Evolutionary conservation across 371 early-diverging fungal genomes (phyloP).

Genomic region (Mortierella sp.): DNA sequence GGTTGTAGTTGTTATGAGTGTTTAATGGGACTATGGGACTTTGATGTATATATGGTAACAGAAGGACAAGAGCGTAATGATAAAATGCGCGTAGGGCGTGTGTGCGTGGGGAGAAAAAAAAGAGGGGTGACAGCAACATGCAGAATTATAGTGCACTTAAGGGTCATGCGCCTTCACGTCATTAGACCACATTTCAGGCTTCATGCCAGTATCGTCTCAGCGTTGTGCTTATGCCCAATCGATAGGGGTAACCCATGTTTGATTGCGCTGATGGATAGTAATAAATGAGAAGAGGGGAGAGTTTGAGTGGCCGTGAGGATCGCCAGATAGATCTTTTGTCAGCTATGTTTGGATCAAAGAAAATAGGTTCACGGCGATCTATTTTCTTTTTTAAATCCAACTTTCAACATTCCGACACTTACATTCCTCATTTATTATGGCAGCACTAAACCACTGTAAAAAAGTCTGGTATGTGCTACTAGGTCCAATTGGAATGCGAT

Average conservation of each 20-base stretch:
- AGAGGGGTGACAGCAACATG: not conserved
- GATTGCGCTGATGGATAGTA: not conserved
- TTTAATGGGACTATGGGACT: not conserved
- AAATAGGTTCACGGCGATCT: too few species aligned
- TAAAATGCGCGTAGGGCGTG: constrained; percentile 1
- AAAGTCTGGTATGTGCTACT: constrained; percentile 39
- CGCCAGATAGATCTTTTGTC: too few species aligned
- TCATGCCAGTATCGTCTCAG: too few species aligned
- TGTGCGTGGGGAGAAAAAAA: constrained; percentile 3
- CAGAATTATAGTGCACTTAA: not conserved
- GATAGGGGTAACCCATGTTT: not conserved
- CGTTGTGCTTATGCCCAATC: too few species aligned
- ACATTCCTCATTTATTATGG: constrained; percentile 16
- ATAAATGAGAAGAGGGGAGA: not conserved
- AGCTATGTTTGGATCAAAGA: not conserved
- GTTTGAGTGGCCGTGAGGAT: not conserved
- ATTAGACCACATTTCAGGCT: too few species aligned
- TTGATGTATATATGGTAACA: not conserved
- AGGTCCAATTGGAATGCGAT: not conserved
- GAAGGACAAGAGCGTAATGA: not conserved
- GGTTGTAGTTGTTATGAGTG: not conserved
- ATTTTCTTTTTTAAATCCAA: not conserved
- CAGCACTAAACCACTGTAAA: constrained; percentile 37
- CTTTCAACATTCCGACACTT: not conserved
- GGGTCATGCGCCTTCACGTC: not conserved